Evolutionary conservation across 805 yeast species (phyloP).

Genomic region (Kuraishia hungarica): DNA sequence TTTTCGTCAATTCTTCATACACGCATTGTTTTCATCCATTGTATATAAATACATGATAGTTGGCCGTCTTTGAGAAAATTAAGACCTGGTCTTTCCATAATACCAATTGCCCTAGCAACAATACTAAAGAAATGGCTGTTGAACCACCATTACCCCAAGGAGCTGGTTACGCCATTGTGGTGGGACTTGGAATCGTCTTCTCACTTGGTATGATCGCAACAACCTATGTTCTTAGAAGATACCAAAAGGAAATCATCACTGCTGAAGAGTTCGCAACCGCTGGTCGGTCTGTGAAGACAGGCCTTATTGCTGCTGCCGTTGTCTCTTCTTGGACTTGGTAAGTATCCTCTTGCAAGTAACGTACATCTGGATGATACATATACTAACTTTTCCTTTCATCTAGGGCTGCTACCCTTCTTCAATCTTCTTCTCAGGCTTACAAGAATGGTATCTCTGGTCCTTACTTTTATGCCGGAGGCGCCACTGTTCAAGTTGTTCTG

Average conservation of each 20-base stretch:
- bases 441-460: constrained; percentile 74
- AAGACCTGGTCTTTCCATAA: neutral
- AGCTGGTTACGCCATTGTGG: constrained; percentile 82
- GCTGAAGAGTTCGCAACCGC: constrained; percentile 94
- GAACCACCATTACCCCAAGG: constrained; percentile 44
- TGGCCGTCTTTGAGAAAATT: neutral
- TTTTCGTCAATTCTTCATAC: neutral
- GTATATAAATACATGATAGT: neutral
- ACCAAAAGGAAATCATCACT: constrained; percentile 79
- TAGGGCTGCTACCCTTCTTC: constrained; percentile 49
- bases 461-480: constrained; percentile 85
- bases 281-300: constrained; percentile 80
- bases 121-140: neutral
- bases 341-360: constrained; percentile 1
- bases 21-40: neutral
- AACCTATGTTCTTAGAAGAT: constrained; percentile 63
- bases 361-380: neutral
- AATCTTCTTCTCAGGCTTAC: constrained; percentile 74
- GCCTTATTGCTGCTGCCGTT: constrained; percentile 82
- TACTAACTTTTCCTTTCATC: neutral
- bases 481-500: constrained; percentile 77
- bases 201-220: constrained; percentile 65
- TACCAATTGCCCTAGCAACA: neutral
- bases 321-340: constrained; percentile 78
- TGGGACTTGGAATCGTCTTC: constrained; percentile 80